Percentiles rank a stretch among this genome's conserved stretches.
Conservation (phyloP, 495 filamentous ascomycete genomes). For the Daldinia vernicosa region DNA sequence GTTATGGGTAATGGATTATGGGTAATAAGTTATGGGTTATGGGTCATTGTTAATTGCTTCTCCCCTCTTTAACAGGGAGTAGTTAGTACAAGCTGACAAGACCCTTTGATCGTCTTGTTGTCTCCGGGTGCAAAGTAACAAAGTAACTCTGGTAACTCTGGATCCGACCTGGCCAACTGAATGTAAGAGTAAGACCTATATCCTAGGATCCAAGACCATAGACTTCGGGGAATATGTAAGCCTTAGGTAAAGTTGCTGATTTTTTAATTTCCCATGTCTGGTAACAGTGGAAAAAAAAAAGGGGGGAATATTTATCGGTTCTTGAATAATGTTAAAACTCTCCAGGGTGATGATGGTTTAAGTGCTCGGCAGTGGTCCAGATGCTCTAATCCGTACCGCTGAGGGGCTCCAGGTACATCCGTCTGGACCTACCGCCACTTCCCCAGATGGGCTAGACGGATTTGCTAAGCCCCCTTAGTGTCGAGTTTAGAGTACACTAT, state of each 20-base stretch:
- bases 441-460: conserved; percentile 14
- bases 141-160: conserved; percentile 1
- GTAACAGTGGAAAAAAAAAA: background rate
- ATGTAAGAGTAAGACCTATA: conserved; percentile 3
- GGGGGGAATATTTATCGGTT: background rate
- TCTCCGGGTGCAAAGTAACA: background rate
- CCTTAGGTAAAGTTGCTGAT: background rate
- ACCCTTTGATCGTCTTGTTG: background rate
- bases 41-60: background rate
- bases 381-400: conserved; percentile 2
- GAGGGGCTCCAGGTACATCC: conserved; percentile 28
- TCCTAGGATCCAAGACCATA: conserved; percentile 13
- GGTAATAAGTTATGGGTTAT: no score
- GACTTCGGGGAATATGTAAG: background rate
- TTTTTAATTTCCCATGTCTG: conserved; percentile 7
- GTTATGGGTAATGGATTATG: no score
- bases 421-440: conserved; percentile 19
- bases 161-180: conserved; percentile 8
- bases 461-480: conserved; percentile 24
- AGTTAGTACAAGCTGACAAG: no score
- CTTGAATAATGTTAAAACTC: background rate
- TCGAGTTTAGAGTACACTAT: background rate
- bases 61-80: background rate
- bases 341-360: conserved; percentile 14
- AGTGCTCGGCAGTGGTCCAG: background rate